phyloP scores from a whole-genome alignment of 1,284 basidiomycete species.

The Heliocybe sulcata region DNA sequence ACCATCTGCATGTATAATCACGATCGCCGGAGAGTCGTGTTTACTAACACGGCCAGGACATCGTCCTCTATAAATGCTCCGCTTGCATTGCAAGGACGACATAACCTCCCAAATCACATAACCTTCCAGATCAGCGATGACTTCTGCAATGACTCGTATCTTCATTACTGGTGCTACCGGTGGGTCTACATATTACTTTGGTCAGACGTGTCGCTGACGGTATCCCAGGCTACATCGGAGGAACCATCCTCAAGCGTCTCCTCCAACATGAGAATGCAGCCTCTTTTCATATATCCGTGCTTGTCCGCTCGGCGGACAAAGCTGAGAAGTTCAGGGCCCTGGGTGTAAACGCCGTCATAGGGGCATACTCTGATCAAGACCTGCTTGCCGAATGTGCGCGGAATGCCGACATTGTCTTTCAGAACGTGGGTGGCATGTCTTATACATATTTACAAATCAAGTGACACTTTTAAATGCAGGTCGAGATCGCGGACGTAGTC shows the following conservation, averaged over 20 bases:
- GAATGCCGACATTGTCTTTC: conserved; percentile 18
- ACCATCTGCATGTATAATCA: too few relatives aligned
- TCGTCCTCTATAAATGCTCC: too few relatives aligned
- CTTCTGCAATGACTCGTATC: conserved; percentile 5
- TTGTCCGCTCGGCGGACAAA: conserved; percentile 17
- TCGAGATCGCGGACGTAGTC: conserved; percentile 31
- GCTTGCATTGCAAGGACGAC: too few relatives aligned
- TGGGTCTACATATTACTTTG: not conserved
- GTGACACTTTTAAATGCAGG: conserved; percentile 8
- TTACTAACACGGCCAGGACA: too few relatives aligned
- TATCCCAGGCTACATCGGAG: conserved; percentile 19
- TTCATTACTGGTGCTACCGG: conserved; percentile 14
- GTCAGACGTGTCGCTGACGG: not conserved
- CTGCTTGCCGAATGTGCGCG: conserved; percentile 15
- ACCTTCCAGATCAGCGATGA: not conserved
- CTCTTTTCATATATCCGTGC: conserved; percentile 15
- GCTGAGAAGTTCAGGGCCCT: conserved; percentile 16
- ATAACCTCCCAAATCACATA: too few relatives aligned
- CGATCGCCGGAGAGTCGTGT: too few relatives aligned
- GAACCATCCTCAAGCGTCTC: conserved; percentile 16
- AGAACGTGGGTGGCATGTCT: conserved; percentile 2
- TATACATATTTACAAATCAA: not conserved
- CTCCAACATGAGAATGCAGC: conserved; percentile 13
- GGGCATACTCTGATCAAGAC: conserved; percentile 15
- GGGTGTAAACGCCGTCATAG: conserved; percentile 18